phyloP scores from a whole-genome alignment of 2,329 filamentous ascomycete genomes.

The Pseudonectria foliicola region DNA sequence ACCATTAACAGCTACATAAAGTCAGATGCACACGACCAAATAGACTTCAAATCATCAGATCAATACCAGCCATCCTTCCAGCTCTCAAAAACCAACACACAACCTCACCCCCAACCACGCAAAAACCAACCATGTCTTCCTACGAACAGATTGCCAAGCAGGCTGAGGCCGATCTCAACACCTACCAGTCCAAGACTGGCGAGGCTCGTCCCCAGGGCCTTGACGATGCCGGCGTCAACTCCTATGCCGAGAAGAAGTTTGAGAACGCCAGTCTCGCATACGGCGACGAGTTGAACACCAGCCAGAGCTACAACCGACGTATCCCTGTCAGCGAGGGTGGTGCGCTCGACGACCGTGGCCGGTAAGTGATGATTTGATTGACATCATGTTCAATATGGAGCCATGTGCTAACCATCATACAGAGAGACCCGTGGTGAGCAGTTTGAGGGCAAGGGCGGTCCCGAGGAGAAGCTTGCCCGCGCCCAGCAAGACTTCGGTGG shows the following conservation, averaged over 20 bases:
- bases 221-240: conserved; percentile 37
- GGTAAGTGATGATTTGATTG: conserved; percentile 25
- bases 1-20: conserved; percentile 1
- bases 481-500: conserved; percentile 25
- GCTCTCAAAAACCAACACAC: background rate
- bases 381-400: background rate
- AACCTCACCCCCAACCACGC: conserved; percentile 1
- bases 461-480: conserved; percentile 30
- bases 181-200: conserved; percentile 41
- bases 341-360: conserved; percentile 35
- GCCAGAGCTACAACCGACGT: conserved; percentile 37
- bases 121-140: conserved; percentile 19
- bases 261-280: conserved; percentile 25
- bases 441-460: conserved; percentile 38
- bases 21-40: background rate
- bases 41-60: background rate
- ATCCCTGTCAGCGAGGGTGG: conserved; percentile 41
- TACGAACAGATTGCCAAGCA: conserved; percentile 37
- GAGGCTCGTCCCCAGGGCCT: conserved; percentile 29
- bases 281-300: conserved; percentile 38
- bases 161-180: conserved; percentile 42
- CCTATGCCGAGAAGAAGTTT: conserved; percentile 36
- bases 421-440: conserved; percentile 38
- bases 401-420: conserved; percentile 6
- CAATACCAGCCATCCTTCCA: too few relatives aligned